phyloP scores from a whole-genome alignment of 2,329 filamentous ascomycete species.

The Cladosporium velox region DNA sequence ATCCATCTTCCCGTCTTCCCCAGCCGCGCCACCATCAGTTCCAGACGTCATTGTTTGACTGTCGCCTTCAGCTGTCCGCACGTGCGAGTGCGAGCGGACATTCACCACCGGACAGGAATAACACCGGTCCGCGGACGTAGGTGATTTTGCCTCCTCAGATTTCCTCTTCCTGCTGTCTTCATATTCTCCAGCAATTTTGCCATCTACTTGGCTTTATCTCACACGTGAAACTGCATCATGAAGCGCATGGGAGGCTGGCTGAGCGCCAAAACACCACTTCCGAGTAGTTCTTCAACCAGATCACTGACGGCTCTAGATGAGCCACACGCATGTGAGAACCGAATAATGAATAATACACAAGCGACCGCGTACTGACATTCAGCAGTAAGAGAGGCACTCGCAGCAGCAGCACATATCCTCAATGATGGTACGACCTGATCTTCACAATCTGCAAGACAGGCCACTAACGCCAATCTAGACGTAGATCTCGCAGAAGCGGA shows the following conservation, averaged over 20 bases:
- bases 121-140: background rate
- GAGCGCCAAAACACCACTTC: conserved; percentile 39
- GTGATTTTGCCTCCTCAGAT: background rate
- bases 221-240: conserved; percentile 27
- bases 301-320: conserved; percentile 61
- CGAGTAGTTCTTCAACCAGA: conserved; percentile 45
- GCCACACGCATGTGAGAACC: conserved; percentile 58
- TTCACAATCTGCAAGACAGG: conserved; percentile 2
- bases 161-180: background rate
- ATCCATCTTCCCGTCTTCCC: background rate
- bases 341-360: background rate
- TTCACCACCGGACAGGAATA: conserved; percentile 3
- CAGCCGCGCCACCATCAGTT: conserved; percentile 4
- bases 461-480: conserved; percentile 30
- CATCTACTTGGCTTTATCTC: background rate
- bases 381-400: conserved; percentile 49
- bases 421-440: conserved; percentile 42
- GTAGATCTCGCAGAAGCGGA: conserved; percentile 78
- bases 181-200: background rate
- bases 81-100: background rate
- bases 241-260: conserved; percentile 44
- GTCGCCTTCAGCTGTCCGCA: conserved; percentile 2
- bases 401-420: conserved; percentile 36
- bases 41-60: background rate
- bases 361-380: conserved; percentile 23